Evolutionary conservation across 2,329 filamentous ascomycete genomes (phyloP), one percentile per base, ranked within the genome.

Genomic region (Arthrinium puccinioides): DNA sequence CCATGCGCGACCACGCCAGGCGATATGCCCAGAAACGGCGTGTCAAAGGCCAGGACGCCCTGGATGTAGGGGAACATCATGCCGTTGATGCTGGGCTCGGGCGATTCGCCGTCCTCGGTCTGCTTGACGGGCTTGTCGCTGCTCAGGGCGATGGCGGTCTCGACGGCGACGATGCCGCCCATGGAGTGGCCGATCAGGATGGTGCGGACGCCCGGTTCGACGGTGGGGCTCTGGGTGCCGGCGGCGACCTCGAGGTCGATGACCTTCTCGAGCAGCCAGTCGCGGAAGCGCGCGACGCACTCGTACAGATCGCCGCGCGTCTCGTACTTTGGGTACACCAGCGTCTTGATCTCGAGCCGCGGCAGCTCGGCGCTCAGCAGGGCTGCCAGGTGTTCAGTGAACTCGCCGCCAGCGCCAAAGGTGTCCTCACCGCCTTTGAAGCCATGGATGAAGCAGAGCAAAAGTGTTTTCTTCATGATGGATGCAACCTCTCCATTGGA

Each of bases 21-120:
- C 16, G 82, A 77, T 46, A 89, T 87, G 40, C 85, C 84, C 2
- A 92, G 73, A 57, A 85, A 98, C 1, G 92, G 92, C 1, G 92
- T 98, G 62, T 97, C 90, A 57, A 96, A 95, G 35, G 89, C 87
- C 32, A 97, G 74, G 19, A 97, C 77, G 47, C 85, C 90, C 61
- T 90, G 84, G 46, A 97, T 79, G 59, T 88, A 90, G 2, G 90
- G 90, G 57, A 97, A 97, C 83, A 96, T 90, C 57, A 94, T 78
- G 21, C 64, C 62, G 51, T 74, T 82, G 42, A 76, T 64, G 23
- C 32, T 37, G 3, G 49, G 43, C 9, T 51, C 41, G 11, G 51
- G 39, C 42, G 26, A 30, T 13, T 65, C 62, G 21, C 61, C 52
- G 36, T 62, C 56, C 24, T 61, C 63, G 50, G 63, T 62, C 41